Conservation (phyloP, 78 protist species). For the Cavenderia fasciculata region DNA sequence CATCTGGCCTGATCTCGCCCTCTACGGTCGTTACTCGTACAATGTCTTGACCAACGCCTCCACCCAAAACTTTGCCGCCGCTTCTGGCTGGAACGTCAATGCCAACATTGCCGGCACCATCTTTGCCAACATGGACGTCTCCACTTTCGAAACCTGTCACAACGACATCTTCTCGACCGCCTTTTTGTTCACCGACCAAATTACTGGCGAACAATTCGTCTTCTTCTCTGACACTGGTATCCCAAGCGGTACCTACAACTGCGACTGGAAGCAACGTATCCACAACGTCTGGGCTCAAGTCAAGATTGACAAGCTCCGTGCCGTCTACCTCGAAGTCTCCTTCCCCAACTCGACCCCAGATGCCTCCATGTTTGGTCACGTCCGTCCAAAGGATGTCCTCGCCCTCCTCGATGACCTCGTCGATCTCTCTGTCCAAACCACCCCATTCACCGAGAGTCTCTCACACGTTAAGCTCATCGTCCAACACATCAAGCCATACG, state of each 20-base stretch:
- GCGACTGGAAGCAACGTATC: slow-evolving; percentile 37
- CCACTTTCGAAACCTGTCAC: slow-evolving; percentile 17
- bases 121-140: neutral
- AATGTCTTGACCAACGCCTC: neutral
- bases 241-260: neutral
- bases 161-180: slow-evolving; percentile 23
- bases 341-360: slow-evolving; percentile 5
- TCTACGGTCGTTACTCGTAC: neutral
- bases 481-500: slow-evolving; percentile 51
- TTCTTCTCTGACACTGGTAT: slow-evolving; percentile 66
- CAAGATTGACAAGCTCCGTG: slow-evolving; percentile 29
- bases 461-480: slow-evolving; percentile 32
- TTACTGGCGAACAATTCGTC: slow-evolving; percentile 22
- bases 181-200: slow-evolving; percentile 6
- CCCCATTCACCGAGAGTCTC: slow-evolving; percentile 12
- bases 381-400: slow-evolving; percentile 38
- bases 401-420: neutral
- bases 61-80: neutral
- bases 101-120: slow-evolving; percentile 12
- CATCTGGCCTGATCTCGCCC: slow-evolving; percentile 53
- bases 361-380: slow-evolving; percentile 13
- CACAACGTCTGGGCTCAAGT: slow-evolving; percentile 17
- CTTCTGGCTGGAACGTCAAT: neutral
- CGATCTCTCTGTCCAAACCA: slow-evolving; percentile 6
- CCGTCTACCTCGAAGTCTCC: slow-evolving; percentile 13